Conservation (phyloP, 495 filamentous ascomycete species). For the Talaromyces liani region DNA sequence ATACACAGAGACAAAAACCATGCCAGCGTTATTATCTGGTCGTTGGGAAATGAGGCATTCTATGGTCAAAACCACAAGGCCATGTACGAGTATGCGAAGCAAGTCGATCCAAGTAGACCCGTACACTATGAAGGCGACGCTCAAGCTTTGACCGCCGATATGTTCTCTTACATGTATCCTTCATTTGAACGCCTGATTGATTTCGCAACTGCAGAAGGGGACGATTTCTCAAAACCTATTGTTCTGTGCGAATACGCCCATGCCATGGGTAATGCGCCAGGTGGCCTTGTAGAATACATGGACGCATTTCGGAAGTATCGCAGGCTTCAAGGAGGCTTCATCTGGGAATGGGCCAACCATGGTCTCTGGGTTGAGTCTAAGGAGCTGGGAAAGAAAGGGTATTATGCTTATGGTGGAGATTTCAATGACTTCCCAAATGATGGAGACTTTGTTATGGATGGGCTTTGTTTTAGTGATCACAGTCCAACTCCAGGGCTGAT, state of each 20-base stretch:
- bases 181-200: slow-evolving; percentile 41
- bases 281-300: slow-evolving; percentile 57
- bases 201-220: slow-evolving; percentile 28
- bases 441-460: slow-evolving; percentile 59
- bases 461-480: slow-evolving; percentile 51
- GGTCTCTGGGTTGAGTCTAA: slow-evolving; percentile 46
- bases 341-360: slow-evolving; percentile 72
- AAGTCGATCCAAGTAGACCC: slow-evolving; percentile 46
- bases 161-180: slow-evolving; percentile 63
- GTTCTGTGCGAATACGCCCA: slow-evolving; percentile 64
- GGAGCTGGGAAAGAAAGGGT: slow-evolving; percentile 15
- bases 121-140: slow-evolving; percentile 63
- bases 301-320: slow-evolving; percentile 49
- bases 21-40: slow-evolving; percentile 61
- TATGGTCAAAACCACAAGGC: slow-evolving; percentile 56
- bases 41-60: slow-evolving; percentile 61
- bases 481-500: slow-evolving; percentile 49
- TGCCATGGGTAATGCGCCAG: slow-evolving; percentile 69
- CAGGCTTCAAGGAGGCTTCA: slow-evolving; percentile 59
- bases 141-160: slow-evolving; percentile 51
- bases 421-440: slow-evolving; percentile 62
- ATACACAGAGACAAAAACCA: slow-evolving; percentile 62
- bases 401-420: slow-evolving; percentile 62
- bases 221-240: slow-evolving; percentile 45
- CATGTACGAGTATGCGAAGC: slow-evolving; percentile 56